Evolutionary conservation across 176 grass and related monocot genomes (phyloP).

Genomic region (barley (Hordeum vulgare)): MorexV3_pseudomolecules_assembly NC_058519.1:628319189-628319688

Average conservation of each 20-base stretch:
- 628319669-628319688: constrained; percentile 49
- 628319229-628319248: background rate
- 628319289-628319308: background rate
- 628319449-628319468: background rate
- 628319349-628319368: background rate
- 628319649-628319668: constrained; percentile 52
- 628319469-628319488: background rate
- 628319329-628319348: background rate
- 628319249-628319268: background rate
- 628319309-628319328: background rate
- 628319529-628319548: background rate
- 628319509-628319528: background rate
- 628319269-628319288: constrained; percentile 3
- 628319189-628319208: background rate
- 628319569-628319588: constrained; percentile 28
- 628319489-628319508: background rate
- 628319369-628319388: background rate
- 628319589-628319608: constrained; percentile 91
- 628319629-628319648: constrained; percentile 53
- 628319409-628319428: background rate
- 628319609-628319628: constrained; percentile 74
- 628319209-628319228: background rate
- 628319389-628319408: constrained; percentile 5
- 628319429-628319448: background rate
- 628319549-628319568: constrained; percentile 4